phyloP scores from a whole-genome alignment of 306 rosid species.

The Trichosanthes truncata region DNA sequence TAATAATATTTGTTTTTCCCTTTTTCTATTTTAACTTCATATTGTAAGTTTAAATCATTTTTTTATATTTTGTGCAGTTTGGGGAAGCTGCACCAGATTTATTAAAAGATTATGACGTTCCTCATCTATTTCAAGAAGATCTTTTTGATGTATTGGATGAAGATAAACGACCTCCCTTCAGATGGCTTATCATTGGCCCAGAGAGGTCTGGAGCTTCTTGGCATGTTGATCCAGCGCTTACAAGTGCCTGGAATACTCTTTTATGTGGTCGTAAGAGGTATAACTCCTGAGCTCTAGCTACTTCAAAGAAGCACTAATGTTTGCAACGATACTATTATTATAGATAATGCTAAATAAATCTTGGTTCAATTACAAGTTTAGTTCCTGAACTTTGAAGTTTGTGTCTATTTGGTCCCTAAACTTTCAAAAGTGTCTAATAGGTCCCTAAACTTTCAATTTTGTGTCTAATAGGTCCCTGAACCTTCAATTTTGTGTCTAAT shows the following conservation, averaged over 20 bases:
- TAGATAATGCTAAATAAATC: not conserved
- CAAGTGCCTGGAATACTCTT: slow-evolving; percentile 99
- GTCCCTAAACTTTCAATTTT: too few relatives aligned
- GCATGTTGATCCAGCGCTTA: slow-evolving; percentile 99
- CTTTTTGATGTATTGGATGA: slow-evolving; percentile 62
- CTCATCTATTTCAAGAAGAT: slow-evolving; percentile 88
- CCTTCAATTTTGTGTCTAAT: too few relatives aligned
- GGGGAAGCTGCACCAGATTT: slow-evolving; percentile 83
- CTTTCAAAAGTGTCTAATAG: too few relatives aligned
- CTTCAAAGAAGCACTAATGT: not conserved
- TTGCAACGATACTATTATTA: not conserved
- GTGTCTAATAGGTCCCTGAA: too few relatives aligned
- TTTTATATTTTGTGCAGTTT: slow-evolving; percentile 38
- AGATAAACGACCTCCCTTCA: slow-evolving; percentile 82
- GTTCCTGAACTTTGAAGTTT: too few relatives aligned
- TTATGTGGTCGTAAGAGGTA: slow-evolving; percentile 89
- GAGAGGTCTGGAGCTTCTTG: slow-evolving; percentile 99
- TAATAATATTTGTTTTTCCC: not conserved
- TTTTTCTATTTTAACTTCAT: not conserved
- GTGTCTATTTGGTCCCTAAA: too few relatives aligned
- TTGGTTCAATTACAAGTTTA: too few relatives aligned
- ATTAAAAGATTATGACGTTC: slow-evolving; percentile 79
- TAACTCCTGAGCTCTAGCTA: slow-evolving; percentile 6
- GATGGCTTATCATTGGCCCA: slow-evolving; percentile 96
- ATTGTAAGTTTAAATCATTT: not conserved